These are phyloP conservation scores for Amanita subjunquillea DNA, from an alignment of 768 basidiomycete genomes.

Conservation along the genomic window DNA sequence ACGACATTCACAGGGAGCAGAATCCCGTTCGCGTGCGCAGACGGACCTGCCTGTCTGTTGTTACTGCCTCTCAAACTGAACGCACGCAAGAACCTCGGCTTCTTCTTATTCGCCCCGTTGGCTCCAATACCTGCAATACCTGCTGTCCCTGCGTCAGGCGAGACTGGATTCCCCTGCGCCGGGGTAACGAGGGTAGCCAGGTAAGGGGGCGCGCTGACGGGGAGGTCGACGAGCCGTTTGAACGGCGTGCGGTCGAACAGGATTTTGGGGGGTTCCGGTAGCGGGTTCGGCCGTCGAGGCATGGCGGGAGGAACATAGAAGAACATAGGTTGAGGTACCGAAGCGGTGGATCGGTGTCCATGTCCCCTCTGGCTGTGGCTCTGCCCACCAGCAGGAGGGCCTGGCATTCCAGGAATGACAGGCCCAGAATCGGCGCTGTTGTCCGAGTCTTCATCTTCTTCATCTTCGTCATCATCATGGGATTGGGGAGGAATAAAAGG, in stretches of 20 bases:
- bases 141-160: background rate
- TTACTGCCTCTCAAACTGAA: conserved; percentile 21
- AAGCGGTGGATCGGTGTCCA: conserved; percentile 11
- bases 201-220: conserved; percentile 7
- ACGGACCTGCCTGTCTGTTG: background rate
- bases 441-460: conserved; percentile 8
- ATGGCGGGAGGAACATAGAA: conserved; percentile 15
- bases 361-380: background rate
- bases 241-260: conserved; percentile 51
- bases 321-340: conserved; percentile 21
- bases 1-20: background rate
- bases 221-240: conserved; percentile 41
- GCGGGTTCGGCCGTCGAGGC: conserved; percentile 35
- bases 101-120: conserved; percentile 16
- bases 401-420: conserved; percentile 1
- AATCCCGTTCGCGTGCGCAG: conserved; percentile 7
- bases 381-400: conserved; percentile 7
- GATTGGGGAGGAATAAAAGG: conserved; percentile 16
- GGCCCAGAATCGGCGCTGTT: conserved; percentile 12
- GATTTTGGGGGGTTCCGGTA: conserved; percentile 53
- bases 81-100: conserved; percentile 34
- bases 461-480: background rate
- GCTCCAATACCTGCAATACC: conserved; percentile 8
- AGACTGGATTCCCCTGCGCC: background rate
- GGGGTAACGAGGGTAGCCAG: conserved; percentile 20